phyloP scores from a whole-genome alignment of 2,329 filamentous ascomycete genomes.

The Dactylellina cionopaga region DNA sequence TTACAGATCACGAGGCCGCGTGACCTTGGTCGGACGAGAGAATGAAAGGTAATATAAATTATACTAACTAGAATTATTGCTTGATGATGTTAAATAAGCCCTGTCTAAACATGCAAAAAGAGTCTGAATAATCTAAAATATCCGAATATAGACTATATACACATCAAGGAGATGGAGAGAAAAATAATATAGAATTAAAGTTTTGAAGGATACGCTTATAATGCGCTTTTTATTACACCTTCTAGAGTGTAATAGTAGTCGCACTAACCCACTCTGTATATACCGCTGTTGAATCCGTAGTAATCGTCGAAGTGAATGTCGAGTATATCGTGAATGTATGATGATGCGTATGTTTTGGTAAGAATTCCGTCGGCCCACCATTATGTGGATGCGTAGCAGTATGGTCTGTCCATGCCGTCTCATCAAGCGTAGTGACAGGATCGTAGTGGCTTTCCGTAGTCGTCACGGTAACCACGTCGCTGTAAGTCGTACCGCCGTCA shows the following conservation, averaged over 20 bases:
- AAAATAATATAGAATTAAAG: neutral
- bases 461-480: slow-evolving; percentile 4
- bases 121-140: no score
- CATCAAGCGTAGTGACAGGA: slow-evolving; percentile 25
- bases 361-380: slow-evolving; percentile 24
- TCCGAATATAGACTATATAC: no score
- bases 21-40: no score
- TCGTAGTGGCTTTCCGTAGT: slow-evolving; percentile 24
- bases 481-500: slow-evolving; percentile 3
- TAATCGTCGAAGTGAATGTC: slow-evolving; percentile 14
- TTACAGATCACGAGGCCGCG: no score
- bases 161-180: no score
- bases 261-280: slow-evolving; percentile 30
- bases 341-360: slow-evolving; percentile 29
- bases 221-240: neutral
- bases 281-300: neutral
- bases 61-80: no score
- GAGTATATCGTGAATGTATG: slow-evolving; percentile 34
- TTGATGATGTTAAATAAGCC: no score
- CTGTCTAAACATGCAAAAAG: no score
- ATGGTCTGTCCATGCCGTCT: slow-evolving; percentile 7
- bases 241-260: slow-evolving; percentile 21
- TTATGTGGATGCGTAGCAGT: slow-evolving; percentile 15
- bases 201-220: no score
- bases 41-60: no score